phyloP scores from a whole-genome alignment of 73 alveolate genomes.

The Durusdinium trenchii region DNA sequence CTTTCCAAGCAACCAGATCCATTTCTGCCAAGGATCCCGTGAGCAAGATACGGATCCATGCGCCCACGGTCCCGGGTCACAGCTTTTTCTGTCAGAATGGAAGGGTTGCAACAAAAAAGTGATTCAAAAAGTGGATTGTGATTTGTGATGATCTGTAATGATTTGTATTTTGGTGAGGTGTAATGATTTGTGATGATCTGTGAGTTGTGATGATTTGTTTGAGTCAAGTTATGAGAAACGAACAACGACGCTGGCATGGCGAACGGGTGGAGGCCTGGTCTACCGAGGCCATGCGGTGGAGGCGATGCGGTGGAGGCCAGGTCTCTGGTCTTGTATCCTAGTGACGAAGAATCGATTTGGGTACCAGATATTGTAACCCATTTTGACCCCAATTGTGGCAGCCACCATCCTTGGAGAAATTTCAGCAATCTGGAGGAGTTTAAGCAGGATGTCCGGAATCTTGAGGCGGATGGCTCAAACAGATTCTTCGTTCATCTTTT shows the following conservation, averaged over 20 bases:
- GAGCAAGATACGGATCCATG: constrained; percentile 23
- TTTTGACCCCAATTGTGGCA: background rate
- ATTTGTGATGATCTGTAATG: background rate
- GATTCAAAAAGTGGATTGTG: background rate
- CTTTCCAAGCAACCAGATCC: background rate
- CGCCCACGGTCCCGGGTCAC: background rate
- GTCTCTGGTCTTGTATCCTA: background rate
- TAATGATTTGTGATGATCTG: background rate
- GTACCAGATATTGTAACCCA: no score
- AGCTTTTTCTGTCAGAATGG: background rate
- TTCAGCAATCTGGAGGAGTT: background rate
- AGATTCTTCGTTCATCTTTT: no score
- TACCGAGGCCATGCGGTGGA: no score
- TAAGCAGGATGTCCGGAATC: background rate
- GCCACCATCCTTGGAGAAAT: background rate
- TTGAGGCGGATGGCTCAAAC: no score
- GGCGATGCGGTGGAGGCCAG: no score
- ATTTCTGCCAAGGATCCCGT: background rate
- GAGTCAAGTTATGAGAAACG: background rate
- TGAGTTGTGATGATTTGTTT: background rate
- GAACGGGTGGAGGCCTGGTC: no score
- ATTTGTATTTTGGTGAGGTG: background rate
- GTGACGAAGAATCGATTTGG: background rate
- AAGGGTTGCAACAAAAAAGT: no score
- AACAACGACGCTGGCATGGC: no score